phyloP scores from a whole-genome alignment of 352 stramenopile genomes.

The Globisporangium carolinianum region DNA sequence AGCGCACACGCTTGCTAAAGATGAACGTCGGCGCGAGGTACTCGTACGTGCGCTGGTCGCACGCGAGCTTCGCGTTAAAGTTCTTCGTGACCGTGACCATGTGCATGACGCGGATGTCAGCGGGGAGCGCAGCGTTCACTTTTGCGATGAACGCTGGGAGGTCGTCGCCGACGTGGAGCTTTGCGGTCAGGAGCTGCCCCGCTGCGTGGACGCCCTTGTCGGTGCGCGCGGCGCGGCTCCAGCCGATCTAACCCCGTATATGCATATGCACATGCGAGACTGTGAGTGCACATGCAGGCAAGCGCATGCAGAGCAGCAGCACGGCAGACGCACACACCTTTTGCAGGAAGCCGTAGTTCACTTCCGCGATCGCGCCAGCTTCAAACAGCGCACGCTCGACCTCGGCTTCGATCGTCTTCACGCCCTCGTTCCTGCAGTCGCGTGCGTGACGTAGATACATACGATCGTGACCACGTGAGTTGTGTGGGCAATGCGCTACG shows the following conservation, averaged over 20 bases:
- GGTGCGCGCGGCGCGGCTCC: constrained; percentile 82
- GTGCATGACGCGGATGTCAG: constrained; percentile 78
- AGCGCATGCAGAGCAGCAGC: no score
- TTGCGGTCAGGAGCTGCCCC: constrained; percentile 77
- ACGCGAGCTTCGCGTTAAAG: constrained; percentile 88
- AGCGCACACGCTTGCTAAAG: constrained; percentile 36
- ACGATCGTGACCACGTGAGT: not conserved
- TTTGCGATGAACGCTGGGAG: constrained; percentile 49
- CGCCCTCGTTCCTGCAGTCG: constrained; percentile 65
- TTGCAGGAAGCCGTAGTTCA: constrained; percentile 87
- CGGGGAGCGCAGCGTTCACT: constrained; percentile 68
- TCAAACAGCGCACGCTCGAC: constrained; percentile 85
- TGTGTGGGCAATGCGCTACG: no score
- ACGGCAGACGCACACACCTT: constrained; percentile 26
- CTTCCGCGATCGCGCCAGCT: constrained; percentile 78
- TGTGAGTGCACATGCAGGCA: not conserved
- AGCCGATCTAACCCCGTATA: constrained; percentile 53
- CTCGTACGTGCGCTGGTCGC: constrained; percentile 87
- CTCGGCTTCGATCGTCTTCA: constrained; percentile 88
- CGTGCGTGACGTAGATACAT: not conserved
- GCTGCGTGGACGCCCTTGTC: constrained; percentile 90
- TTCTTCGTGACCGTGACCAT: constrained; percentile 86
- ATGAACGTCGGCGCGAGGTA: constrained; percentile 89
- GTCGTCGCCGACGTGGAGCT: constrained; percentile 80
- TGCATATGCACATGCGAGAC: not conserved